Evolutionary conservation across 176 grass and related monocot genomes (phyloP), one percentile per base, ranked within the genome.

Genomic region (Dactylis glomerata): DNA sequence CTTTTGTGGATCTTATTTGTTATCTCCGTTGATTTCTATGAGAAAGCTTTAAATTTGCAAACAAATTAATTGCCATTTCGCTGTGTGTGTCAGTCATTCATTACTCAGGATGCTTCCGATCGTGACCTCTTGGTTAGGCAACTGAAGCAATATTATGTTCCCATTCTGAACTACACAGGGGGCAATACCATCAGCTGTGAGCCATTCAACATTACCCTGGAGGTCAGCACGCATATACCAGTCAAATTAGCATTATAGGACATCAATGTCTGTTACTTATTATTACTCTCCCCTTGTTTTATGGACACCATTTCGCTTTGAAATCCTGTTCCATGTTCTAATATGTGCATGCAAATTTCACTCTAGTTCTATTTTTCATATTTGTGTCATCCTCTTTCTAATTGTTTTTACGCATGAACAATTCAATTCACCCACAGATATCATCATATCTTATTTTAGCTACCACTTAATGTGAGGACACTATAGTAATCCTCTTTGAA

Each of bases 41-140:
- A 32, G 77, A 58, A 76, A 76, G 8, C 5, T 81, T 38, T 58
- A 15, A 49, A 62, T 16, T 3, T 81, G 40, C 45, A 81, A 49
- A 31, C 33, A 68, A 62, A 23, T 26, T 80, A 73, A 73, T 10
- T 82, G 47, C 15, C 51, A 64, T 76, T 30, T 82, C 79, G 10
- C 58, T 84, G 76, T 80, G 32, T 90, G 9, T 90, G 77, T 47
- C 91, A 98, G 96, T 78, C 96, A 55, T 98, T 98, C 84, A 93
- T 98, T 83, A 93, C 96, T 72, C 91, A 86, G 85, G 86, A 95
- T 92, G 83, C 81, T 87, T 91, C 89, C 2, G 96, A 98, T 75
- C 88, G 89, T 76, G 96, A 98, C 81, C 50, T 86, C 49, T 68
- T 98, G 77, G 27, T 85, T 73, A 89, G 46, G 67, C 58, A 89